Conservation (phyloP, 2,329 filamentous ascomycete species). For the Stemphylium vesicarium region DNA sequence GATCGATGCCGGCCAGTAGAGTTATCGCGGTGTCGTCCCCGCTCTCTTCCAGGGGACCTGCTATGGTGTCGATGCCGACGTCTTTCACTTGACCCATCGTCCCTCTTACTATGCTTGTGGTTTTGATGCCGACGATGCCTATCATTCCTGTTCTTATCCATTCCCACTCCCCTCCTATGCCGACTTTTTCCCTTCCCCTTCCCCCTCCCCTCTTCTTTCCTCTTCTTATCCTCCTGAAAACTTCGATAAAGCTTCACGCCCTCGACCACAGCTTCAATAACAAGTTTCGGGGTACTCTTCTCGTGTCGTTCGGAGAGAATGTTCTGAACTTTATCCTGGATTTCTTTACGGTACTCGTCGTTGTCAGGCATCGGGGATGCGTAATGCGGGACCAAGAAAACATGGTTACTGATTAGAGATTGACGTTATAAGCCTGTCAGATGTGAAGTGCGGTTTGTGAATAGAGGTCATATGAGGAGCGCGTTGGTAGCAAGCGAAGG, state of each 20-base stretch:
- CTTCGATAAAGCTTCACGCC: conserved; percentile 25
- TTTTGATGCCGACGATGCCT: neutral
- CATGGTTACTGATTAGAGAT: neutral
- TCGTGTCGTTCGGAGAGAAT: conserved; percentile 14
- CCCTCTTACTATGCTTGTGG: neutral
- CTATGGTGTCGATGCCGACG: conserved; percentile 1
- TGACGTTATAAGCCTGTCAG: neutral
- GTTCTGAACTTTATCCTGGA: conserved; percentile 22
- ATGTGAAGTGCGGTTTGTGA: conserved; percentile 5
- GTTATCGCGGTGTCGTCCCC: neutral
- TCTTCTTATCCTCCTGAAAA: conserved; percentile 18
- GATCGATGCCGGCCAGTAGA: neutral
- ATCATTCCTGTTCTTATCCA: neutral
- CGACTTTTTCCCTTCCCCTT: neutral
- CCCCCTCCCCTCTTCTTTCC: conserved; percentile 4
- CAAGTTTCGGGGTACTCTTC: conserved; percentile 17
- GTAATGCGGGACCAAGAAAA: neutral
- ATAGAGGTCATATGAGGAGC: neutral
- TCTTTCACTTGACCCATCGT: neutral
- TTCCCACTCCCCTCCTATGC: neutral
- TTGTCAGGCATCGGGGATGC: conserved; percentile 12
- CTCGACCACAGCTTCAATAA: conserved; percentile 31
- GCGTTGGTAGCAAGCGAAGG: neutral
- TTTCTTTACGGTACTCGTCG: conserved; percentile 19
- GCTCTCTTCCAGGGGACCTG: neutral